Evolutionary conservation across 2,329 filamentous ascomycete species (phyloP).

Genomic region (Nemania bipapillata): DNA sequence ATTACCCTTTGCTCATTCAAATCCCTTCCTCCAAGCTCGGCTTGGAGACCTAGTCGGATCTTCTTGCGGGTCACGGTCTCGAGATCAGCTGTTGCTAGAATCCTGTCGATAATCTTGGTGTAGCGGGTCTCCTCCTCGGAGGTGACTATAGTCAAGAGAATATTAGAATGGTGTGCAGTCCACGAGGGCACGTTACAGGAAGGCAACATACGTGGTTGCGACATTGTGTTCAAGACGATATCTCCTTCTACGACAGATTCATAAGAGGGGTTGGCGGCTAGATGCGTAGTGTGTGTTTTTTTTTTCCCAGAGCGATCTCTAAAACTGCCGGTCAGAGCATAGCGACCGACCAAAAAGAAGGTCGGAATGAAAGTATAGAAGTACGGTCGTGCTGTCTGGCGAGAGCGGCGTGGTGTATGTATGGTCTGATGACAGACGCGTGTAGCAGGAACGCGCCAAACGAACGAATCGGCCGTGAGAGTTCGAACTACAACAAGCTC

Average conservation of each 20-base stretch:
- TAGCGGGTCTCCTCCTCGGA: slow-evolving; percentile 63
- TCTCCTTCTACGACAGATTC: slow-evolving; percentile 26
- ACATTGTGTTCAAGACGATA: slow-evolving; percentile 41
- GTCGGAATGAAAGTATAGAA: slow-evolving; percentile 15
- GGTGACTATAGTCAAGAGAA: slow-evolving; percentile 56
- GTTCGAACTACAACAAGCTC: slow-evolving; percentile 6
- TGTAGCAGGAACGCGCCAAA: not conserved
- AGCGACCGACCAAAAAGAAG: slow-evolving; percentile 28
- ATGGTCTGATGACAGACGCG: not conserved
- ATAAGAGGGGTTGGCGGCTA: slow-evolving; percentile 21
- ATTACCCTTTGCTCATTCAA: slow-evolving; percentile 68
- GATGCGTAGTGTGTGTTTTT: slow-evolving; percentile 13
- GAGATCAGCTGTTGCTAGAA: slow-evolving; percentile 68
- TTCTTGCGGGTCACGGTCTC: slow-evolving; percentile 73
- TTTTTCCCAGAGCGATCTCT: slow-evolving; percentile 9
- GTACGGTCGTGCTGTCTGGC: not conserved
- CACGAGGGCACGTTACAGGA: not conserved
- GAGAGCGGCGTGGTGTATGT: not conserved
- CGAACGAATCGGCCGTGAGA: slow-evolving; percentile 12
- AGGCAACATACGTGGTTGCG: slow-evolving; percentile 45
- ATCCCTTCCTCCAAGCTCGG: slow-evolving; percentile 66
- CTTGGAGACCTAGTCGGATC: slow-evolving; percentile 67
- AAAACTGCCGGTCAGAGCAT: slow-evolving; percentile 33
- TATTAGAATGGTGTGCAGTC: slow-evolving; percentile 22
- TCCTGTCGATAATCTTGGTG: slow-evolving; percentile 69